Evolutionary conservation across 2,329 filamentous ascomycete species (phyloP), one percentile per base, ranked within the genome.

Genomic region (Aspergillus cejpii): DNA sequence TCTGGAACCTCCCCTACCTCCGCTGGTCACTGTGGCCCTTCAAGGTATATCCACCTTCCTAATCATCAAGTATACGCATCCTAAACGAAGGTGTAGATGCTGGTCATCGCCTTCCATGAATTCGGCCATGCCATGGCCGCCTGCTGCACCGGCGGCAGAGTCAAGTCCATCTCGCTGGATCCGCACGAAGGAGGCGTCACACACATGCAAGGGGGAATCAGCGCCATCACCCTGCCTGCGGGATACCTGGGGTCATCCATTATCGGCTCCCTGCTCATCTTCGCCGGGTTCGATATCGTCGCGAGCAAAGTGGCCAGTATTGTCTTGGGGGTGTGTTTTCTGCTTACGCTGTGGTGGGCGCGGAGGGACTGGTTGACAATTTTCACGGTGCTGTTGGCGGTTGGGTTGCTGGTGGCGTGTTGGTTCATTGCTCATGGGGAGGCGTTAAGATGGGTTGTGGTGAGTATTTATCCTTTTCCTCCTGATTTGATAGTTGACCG

Each of bases 311-410:
- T 90, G n/a, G 84, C 84, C 14, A 87, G 82, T 57, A 77, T 90
- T 42, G 79, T 81, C 0, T 70, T 90, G 3, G 85, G 77, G 1
- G 81, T 82, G 3, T 87, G 84, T 61, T 90, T 90, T 58, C 62
- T 90, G 50, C 67, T 90, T n/a, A 88, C 83, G 0, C 67, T 90
- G 3, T 90, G 85, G 85, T 90, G 85, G 85, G 85, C 83, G 2
- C 77, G 85, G 51, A 80, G 76, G 56, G 84, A 90, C 63, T 89
- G 84, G 85, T 70, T 90, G 50, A 89, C 85, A 0, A 81, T 89
- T 46, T 51, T 78, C 12, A 90, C 85, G 0, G 71, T 90, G 6
- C 62, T 88, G 6, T 68, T 83, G 5, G 84, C 84, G 0, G 79
- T 89, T 1, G 85, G 81, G 0, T 62, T 90, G 57, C 64, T 90